A percentile compares a stretch with the other conserved stretches of the same genome.
Evolutionary conservation across 768 basidiomycete genomes (phyloP).

Genomic region (Suillus spraguei): DNA sequence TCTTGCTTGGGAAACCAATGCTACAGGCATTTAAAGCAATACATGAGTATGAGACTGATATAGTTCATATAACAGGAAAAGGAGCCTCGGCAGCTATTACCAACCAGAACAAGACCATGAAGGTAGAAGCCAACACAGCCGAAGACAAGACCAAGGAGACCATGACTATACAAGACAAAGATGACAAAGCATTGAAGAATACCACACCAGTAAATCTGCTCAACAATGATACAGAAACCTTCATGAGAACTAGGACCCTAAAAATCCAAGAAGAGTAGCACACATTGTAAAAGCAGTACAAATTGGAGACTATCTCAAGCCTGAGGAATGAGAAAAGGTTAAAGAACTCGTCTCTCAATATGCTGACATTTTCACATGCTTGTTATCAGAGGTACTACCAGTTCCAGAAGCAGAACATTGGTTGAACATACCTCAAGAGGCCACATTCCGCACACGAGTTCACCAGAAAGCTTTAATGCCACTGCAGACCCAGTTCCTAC

Average conservation of each 20-base stretch:
- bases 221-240: constrained; percentile 37
- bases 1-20: no score
- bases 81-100: no score
- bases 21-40: no score
- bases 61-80: no score
- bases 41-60: no score
- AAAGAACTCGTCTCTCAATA: constrained; percentile 27
- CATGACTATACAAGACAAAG: no score
- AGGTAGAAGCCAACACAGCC: no score
- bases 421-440: neutral
- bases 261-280: constrained; percentile 19
- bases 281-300: constrained; percentile 22
- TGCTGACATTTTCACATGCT: constrained; percentile 44
- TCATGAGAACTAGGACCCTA: neutral
- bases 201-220: no score
- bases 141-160: no score
- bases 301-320: constrained; percentile 34
- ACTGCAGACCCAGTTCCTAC: constrained; percentile 7
- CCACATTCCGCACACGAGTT: neutral
- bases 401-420: constrained; percentile 17
- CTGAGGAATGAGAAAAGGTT: constrained; percentile 26
- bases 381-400: constrained; percentile 38
- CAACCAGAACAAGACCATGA: no score
- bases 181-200: no score
- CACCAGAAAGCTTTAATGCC: constrained; percentile 6